phyloP scores from a whole-genome alignment of 441 rosid species.

The Theobroma grandiflorum region DNA sequence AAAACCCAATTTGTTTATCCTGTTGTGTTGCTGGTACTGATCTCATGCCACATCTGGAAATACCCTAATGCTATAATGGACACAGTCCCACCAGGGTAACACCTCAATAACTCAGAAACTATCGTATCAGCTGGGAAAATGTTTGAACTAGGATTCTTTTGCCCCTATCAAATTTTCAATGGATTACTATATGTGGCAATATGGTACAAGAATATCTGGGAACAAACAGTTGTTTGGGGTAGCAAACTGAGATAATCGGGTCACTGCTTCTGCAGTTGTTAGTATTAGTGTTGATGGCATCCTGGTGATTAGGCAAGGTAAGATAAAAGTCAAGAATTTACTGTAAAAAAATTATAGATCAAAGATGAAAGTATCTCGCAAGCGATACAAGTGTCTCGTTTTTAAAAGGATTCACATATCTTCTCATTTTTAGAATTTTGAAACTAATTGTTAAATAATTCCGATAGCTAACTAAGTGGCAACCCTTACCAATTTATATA shows the following conservation, averaged over 20 bases:
- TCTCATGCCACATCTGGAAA: background rate
- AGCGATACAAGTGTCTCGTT: too few species aligned
- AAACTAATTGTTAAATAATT: too few species aligned
- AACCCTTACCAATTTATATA: too few species aligned
- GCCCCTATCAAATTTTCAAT: background rate
- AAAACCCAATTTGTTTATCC: background rate
- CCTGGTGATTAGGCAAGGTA: background rate
- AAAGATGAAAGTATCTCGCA: too few species aligned
- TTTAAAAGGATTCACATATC: too few species aligned
- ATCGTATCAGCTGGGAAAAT: background rate
- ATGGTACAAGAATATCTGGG: background rate
- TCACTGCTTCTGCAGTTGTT: background rate
- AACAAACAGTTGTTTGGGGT: constrained; percentile 12
- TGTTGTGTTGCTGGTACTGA: background rate
- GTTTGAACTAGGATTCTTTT: constrained; percentile 20
- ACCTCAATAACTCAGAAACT: background rate
- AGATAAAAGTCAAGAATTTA: background rate
- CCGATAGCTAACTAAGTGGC: too few species aligned
- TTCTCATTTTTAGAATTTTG: too few species aligned
- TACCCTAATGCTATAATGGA: background rate
- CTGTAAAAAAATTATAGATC: background rate
- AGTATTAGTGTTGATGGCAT: background rate
- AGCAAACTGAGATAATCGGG: background rate
- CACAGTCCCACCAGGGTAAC: background rate
- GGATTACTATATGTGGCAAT: constrained; percentile 11